Conservation (phyloP, 1,139 yeast species). For the Blastobotrys petasosporus region DNA sequence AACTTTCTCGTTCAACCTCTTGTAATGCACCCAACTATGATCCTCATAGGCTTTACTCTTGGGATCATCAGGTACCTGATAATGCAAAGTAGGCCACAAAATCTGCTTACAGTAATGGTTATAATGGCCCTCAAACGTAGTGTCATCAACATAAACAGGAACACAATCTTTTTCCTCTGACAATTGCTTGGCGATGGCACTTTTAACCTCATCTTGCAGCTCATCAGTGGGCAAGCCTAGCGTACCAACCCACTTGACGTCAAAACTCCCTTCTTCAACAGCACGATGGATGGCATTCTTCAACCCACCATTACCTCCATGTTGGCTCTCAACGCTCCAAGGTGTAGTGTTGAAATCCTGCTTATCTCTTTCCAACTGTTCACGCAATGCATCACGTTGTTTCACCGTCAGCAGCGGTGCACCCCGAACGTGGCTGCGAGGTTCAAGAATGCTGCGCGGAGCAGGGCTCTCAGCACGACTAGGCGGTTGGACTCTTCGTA, state of each 20-base stretch:
- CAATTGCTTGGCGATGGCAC: slow-evolving; percentile 33
- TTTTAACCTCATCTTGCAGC: slow-evolving; percentile 54
- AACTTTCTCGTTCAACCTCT: slow-evolving; percentile 64
- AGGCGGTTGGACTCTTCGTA: slow-evolving; percentile 13
- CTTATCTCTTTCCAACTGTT: background rate
- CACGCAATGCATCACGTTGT: background rate
- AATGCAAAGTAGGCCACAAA: slow-evolving; percentile 94
- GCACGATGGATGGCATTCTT: slow-evolving; percentile 78
- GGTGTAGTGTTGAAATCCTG: slow-evolving; percentile 60
- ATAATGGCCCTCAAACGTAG: slow-evolving; percentile 83
- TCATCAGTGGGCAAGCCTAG: slow-evolving; percentile 87
- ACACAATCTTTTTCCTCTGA: slow-evolving; percentile 48
- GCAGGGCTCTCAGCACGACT: slow-evolving; percentile 17
- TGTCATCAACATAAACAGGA: slow-evolving; percentile 69
- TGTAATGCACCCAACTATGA: slow-evolving; percentile 87
- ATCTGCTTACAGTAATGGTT: slow-evolving; percentile 87
- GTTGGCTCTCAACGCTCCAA: slow-evolving; percentile 64
- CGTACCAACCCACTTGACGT: slow-evolving; percentile 78
- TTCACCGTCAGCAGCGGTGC: background rate
- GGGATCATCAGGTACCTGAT: slow-evolving; percentile 94
- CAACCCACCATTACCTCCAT: slow-evolving; percentile 85
- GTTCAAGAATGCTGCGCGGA: slow-evolving; percentile 9
- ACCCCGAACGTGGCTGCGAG: background rate
- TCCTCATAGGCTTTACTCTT: slow-evolving; percentile 92
- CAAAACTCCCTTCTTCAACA: slow-evolving; percentile 41